phyloP scores from a whole-genome alignment of 441 rosid species.

The Daphne laureola region DNA sequence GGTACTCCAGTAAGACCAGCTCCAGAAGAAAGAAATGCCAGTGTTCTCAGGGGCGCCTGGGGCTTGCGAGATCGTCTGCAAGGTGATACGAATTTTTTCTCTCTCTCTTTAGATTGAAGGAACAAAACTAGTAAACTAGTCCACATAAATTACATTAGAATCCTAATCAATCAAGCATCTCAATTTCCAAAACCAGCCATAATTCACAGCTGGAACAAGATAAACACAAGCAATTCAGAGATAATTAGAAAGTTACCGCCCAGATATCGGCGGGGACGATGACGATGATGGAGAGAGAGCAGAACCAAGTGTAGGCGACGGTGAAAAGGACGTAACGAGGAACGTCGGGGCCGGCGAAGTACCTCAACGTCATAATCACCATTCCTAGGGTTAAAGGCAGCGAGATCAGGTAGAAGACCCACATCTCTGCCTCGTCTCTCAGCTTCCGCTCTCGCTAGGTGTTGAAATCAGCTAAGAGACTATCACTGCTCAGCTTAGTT shows the following conservation, averaged over 20 bases:
- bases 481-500: too few species aligned
- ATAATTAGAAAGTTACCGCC: constrained; percentile 35
- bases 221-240: neutral
- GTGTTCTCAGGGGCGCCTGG: constrained; percentile 45
- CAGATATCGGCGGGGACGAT: constrained; percentile 99
- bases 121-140: neutral
- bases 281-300: constrained; percentile 90
- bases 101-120: neutral
- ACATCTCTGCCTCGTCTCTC: constrained; percentile 40
- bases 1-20: constrained; percentile 99
- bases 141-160: neutral
- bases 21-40: constrained; percentile 90
- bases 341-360: constrained; percentile 91
- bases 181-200: neutral
- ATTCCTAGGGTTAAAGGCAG: constrained; percentile 90
- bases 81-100: neutral
- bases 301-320: constrained; percentile 97
- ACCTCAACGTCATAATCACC: constrained; percentile 67
- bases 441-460: too few species aligned
- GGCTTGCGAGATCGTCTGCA: constrained; percentile 49
- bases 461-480: too few species aligned
- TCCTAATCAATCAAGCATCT: neutral
- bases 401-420: constrained; percentile 98
- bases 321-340: constrained; percentile 88
- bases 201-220: neutral